Conservation (phyloP, 2,329 filamentous ascomycete species). For the Botrytis cinerea region DNA sequence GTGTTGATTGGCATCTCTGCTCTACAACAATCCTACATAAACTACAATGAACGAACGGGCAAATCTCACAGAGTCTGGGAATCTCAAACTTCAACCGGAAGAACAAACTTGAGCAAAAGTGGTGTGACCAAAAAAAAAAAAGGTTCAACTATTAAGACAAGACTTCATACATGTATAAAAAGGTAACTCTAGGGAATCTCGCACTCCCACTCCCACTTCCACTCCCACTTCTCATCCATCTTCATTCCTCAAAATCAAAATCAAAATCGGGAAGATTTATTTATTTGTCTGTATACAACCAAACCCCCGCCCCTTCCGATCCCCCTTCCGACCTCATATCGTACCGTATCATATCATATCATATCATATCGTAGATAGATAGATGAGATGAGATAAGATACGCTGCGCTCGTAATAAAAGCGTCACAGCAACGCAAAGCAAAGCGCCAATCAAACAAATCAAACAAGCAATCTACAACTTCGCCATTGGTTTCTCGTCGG, state of each 20-base stretch:
- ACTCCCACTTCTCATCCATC: no score
- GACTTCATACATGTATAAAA: not conserved
- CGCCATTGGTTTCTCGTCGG: slow-evolving; percentile 44
- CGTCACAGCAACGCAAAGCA: not conserved
- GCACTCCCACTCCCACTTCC: not conserved
- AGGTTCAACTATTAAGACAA: not conserved
- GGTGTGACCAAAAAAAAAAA: not conserved
- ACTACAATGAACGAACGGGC: not conserved
- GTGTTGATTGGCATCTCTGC: not conserved
- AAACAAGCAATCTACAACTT: slow-evolving; percentile 45
- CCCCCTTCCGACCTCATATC: no score
- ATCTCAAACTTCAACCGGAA: not conserved
- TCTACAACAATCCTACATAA: not conserved
- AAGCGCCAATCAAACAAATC: not conserved
- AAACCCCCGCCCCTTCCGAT: no score
- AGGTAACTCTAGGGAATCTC: not conserved
- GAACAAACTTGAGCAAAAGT: not conserved
- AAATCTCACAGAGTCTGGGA: no score
- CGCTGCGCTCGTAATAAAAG: no score
- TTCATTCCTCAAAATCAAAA: no score
- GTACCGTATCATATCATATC: no score
- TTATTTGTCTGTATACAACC: no score
- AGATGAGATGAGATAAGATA: no score
- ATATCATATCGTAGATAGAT: no score
- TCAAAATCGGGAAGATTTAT: no score